Evolutionary conservation across 129 eudicot genomes (phyloP), one percentile per base, ranked within the genome.

Genomic region (Flaveria trinervia): DNA sequence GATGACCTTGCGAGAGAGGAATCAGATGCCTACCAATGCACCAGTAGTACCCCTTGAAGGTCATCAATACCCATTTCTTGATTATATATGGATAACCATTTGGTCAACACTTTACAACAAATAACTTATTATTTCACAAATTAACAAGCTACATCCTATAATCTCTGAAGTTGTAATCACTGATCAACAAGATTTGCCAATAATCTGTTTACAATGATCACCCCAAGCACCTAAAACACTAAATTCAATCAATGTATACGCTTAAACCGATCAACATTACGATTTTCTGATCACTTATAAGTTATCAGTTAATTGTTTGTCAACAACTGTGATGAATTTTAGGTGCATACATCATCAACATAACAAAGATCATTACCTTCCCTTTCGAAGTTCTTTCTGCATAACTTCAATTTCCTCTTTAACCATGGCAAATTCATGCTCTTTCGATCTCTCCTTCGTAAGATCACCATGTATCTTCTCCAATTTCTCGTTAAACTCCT

Each of bases 351-450:
- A 33, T 33, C 39, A 49, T 67, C 22, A 59, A 44, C 55, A 43
- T 3, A 33, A 33, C 6, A 5, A 5, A 33, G 39, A 54, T 12
- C 15, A 18, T 59, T 20, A 88, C 98, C 97, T 94, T 86, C 98
- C 98, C 69, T 76, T 79, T 41, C 81, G 82, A 9, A 94, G 54
- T 59, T 94, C 97, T 22, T 79, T 81, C 12, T 68, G 83, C 90
- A 86, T 80, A 30, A 61, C 69, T 61, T 87, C 92, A 55, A 89
- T 86, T 23, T 89, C 97, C 20, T 80, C 75, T 43, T 68, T 80
- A 22, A 94, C 36, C 12, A 22, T 82, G 43, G 77, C 68, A 57
- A 81, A 25, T 13, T 82, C 79, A 25, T 52, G 75, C 73, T 17
- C 61, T 62, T 87, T 88, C 5, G 36, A 36, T 2, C 64, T 76